phyloP scores from a whole-genome alignment of 371 early-diverging fungal species.

The Apophysomyces trapeziformis region DNA sequence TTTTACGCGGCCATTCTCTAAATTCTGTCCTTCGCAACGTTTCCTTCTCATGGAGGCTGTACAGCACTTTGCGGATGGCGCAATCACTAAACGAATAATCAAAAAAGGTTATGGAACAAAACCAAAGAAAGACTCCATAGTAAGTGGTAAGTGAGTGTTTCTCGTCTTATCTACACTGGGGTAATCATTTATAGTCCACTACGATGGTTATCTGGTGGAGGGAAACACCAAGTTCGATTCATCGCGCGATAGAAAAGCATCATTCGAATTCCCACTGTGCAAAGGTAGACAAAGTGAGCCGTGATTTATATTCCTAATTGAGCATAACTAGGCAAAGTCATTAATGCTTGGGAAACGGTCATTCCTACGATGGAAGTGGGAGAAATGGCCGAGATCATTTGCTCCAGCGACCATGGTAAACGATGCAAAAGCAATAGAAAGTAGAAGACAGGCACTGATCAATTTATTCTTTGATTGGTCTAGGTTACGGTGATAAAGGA shows the following conservation, averaged over 20 bases:
- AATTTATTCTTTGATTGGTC: neutral
- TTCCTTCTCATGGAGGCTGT: no score
- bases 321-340: slow-evolving; percentile 46
- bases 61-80: no score
- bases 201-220: slow-evolving; percentile 31
- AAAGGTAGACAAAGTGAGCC: slow-evolving; percentile 10
- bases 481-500: slow-evolving; percentile 66
- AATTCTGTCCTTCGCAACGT: no score
- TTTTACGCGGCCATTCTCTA: no score
- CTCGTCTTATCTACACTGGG: neutral
- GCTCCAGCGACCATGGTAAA: slow-evolving; percentile 62
- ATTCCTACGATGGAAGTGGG: slow-evolving; percentile 66
- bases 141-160: slow-evolving; percentile 28
- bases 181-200: slow-evolving; percentile 33
- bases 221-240: slow-evolving; percentile 40
- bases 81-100: slow-evolving; percentile 35
- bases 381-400: slow-evolving; percentile 56
- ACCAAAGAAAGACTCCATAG: slow-evolving; percentile 27
- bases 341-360: slow-evolving; percentile 64
- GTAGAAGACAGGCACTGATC: neutral
- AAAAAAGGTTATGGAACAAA: slow-evolving; percentile 26
- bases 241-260: slow-evolving; percentile 31
- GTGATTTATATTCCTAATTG: neutral
- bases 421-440: slow-evolving; percentile 28
- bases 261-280: slow-evolving; percentile 15